A percentile compares a stretch with the other conserved stretches of the same genome.
phyloP scores from a whole-genome alignment of 495 filamentous ascomycete species.

The Pseudomonodictys pantanalensis region DNA sequence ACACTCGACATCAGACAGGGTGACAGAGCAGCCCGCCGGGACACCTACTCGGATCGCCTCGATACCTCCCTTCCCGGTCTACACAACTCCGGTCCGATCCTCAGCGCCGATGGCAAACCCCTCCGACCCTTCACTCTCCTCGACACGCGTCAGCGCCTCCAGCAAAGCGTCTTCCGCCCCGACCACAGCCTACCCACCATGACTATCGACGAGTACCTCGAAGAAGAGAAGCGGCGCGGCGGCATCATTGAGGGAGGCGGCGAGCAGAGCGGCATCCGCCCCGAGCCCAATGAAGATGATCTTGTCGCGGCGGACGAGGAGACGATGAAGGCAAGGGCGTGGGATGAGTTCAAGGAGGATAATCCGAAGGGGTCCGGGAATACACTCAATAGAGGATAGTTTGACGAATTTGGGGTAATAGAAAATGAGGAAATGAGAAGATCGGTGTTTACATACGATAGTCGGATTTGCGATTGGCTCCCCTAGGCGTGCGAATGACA shows the following conservation, averaged over 20 bases:
- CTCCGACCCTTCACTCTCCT: conserved; percentile 87
- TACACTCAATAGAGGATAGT: conserved; percentile 45
- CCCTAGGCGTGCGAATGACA: too few relatives aligned
- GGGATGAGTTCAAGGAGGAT: conserved; percentile 91
- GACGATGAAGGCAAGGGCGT: conserved; percentile 88
- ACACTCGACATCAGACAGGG: too few relatives aligned
- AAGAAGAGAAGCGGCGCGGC: conserved; percentile 81
- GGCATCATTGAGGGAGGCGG: conserved; percentile 91
- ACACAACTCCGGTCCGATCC: conserved; percentile 64
- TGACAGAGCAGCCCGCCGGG: conserved; percentile 23
- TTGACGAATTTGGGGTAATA: neutral
- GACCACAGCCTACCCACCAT: conserved; percentile 95
- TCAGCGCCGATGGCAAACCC: conserved; percentile 80
- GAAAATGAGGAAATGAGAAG: neutral
- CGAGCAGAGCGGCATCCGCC: conserved; percentile 65
- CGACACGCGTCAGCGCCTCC: conserved; percentile 71
- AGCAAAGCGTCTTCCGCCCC: conserved; percentile 80
- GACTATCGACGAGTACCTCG: conserved; percentile 96
- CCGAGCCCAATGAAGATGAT: conserved; percentile 85
- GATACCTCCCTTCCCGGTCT: conserved; percentile 57
- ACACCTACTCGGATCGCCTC: conserved; percentile 71
- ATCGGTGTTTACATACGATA: neutral
- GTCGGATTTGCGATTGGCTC: neutral
- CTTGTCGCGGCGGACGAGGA: conserved; percentile 78
- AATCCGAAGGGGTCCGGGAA: conserved; percentile 65